A percentile compares a stretch with the other conserved stretches of the same genome.
Conservation (phyloP, 108 stramenopile species). For the Cyclotella cryptica region DNA sequence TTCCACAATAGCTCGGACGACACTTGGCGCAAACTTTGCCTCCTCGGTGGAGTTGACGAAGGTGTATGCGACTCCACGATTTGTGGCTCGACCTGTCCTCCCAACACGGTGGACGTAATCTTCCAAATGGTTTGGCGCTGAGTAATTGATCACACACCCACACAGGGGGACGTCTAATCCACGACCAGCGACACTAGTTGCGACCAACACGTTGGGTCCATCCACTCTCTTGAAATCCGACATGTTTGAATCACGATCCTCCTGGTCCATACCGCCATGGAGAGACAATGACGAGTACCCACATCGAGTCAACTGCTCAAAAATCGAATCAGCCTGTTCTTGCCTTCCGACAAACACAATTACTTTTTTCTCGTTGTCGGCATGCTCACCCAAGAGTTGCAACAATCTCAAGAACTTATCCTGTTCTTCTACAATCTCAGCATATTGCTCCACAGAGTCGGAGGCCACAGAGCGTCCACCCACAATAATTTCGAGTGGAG, state of each 20-base stretch:
- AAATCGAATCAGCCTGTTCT: slow-evolving; percentile 92
- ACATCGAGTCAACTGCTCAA: slow-evolving; percentile 90
- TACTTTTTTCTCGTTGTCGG: slow-evolving; percentile 91
- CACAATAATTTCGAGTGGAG: slow-evolving; percentile 95
- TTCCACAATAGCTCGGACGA: slow-evolving; percentile 92
- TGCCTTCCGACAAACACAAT: slow-evolving; percentile 99
- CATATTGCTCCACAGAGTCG: slow-evolving; percentile 92
- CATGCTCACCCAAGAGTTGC: slow-evolving; percentile 96
- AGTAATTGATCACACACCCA: slow-evolving; percentile 96
- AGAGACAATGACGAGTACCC: slow-evolving; percentile 96
- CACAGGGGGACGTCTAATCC: slow-evolving; percentile 96
- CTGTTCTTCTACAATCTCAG: slow-evolving; percentile 93
- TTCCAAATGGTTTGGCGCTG: slow-evolving; percentile 97
- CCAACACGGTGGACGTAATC: slow-evolving; percentile 99
- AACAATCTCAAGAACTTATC: slow-evolving; percentile 97
- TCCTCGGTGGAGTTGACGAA: slow-evolving; percentile 94
- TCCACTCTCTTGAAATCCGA: slow-evolving; percentile 94
- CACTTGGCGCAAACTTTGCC: slow-evolving; percentile 94
- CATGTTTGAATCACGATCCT: slow-evolving; percentile 98
- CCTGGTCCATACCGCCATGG: slow-evolving; percentile 99
- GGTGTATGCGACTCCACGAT: slow-evolving; percentile 95
- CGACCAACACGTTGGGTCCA: slow-evolving; percentile 90
- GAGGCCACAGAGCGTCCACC: slow-evolving; percentile 96
- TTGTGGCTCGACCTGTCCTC: slow-evolving; percentile 95
- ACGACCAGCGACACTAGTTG: slow-evolving; percentile 94